Percentiles rank a stretch among this genome's conserved stretches.
phyloP scores from a whole-genome alignment of 257 asterid species.

The Cruciata laevipes region DNA sequence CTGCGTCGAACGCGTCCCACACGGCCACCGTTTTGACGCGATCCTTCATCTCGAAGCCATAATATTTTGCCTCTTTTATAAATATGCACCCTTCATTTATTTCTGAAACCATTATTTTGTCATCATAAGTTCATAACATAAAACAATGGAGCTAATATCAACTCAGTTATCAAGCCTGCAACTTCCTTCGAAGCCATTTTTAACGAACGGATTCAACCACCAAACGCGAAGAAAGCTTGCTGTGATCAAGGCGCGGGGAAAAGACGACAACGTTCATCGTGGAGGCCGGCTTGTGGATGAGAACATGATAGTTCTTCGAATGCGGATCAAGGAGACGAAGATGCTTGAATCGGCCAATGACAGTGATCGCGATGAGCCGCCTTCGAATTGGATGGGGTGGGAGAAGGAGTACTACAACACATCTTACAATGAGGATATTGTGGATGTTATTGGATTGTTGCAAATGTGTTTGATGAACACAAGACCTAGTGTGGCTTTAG shows the following conservation, averaged over 20 bases:
- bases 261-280: background rate
- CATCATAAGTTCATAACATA: background rate
- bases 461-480: slow-evolving; percentile 51
- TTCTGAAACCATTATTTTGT: background rate
- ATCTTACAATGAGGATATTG: slow-evolving; percentile 41
- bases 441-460: slow-evolving; percentile 36
- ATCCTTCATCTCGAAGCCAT: slow-evolving; percentile 3
- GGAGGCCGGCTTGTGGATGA: slow-evolving; percentile 35
- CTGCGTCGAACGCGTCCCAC: slow-evolving; percentile 9
- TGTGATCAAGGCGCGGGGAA: background rate
- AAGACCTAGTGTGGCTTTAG: slow-evolving; percentile 60
- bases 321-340: slow-evolving; percentile 57
- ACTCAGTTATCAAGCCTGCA: slow-evolving; percentile 2
- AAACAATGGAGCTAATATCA: background rate
- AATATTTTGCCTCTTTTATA: background rate
- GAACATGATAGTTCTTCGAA: slow-evolving; percentile 44
- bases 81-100: background rate
- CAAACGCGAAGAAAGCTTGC: background rate
- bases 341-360: slow-evolving; percentile 18
- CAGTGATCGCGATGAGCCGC: slow-evolving; percentile 5
- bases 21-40: slow-evolving; percentile 4
- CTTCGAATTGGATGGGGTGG: slow-evolving; percentile 50
- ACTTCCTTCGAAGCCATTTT: slow-evolving; percentile 3
- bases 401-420: slow-evolving; percentile 38
- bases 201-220: background rate